Conservation (phyloP, 805 yeast species). For the Starmerella etchellsii region DNA sequence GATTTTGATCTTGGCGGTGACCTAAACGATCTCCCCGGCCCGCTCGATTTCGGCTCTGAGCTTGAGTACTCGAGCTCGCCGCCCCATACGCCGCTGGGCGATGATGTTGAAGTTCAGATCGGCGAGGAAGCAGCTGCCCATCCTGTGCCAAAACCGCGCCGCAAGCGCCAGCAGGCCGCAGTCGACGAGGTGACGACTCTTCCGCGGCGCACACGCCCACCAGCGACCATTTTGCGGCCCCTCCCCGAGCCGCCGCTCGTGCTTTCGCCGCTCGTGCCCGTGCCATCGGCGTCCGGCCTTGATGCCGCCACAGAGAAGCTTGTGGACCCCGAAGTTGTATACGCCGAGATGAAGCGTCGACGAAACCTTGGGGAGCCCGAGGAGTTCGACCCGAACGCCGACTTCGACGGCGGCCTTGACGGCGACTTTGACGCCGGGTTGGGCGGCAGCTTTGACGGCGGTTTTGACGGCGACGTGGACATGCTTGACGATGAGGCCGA, state of each 20-base stretch:
- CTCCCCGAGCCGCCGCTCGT: neutral
- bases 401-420: constrained; percentile 1
- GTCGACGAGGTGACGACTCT: constrained; percentile 12
- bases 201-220: constrained; percentile 1
- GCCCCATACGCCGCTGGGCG: constrained; percentile 13
- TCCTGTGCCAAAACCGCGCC: neutral
- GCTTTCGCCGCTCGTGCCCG: neutral
- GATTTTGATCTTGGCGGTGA: constrained; percentile 13
- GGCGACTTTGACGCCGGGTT: constrained; percentile 1
- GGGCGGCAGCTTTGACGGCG: neutral
- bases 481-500: constrained; percentile 3
- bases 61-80: constrained; percentile 12
- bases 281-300: neutral
- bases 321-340: constrained; percentile 12
- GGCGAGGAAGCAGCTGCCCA: neutral
- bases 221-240: constrained; percentile 6
- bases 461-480: neutral
- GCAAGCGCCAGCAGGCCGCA: constrained; percentile 6
- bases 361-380: neutral
- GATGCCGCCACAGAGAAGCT: constrained; percentile 6
- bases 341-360: constrained; percentile 15
- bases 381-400: constrained; percentile 1
- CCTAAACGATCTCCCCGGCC: constrained; percentile 3
- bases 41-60: constrained; percentile 15
- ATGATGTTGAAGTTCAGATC: constrained; percentile 1